Percentiles rank a stretch among this genome's conserved stretches.
These are phyloP conservation scores for Cladophialophora bantiana DNA, from an alignment of 2,329 filamentous ascomycete species.

Conservation along the genomic window DNA sequence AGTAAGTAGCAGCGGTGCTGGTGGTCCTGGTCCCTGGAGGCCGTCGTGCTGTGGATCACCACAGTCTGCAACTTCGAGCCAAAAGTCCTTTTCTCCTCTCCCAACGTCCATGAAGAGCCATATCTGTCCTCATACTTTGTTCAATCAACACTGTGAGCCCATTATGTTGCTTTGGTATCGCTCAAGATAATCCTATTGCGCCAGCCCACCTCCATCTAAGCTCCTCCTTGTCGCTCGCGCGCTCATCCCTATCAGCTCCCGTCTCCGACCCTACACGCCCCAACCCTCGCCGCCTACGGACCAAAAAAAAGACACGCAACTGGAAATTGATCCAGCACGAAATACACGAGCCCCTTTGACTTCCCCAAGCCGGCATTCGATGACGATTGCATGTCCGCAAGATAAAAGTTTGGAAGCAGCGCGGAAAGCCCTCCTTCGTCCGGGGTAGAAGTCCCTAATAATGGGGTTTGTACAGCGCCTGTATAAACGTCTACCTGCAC, in stretches of 20 bases:
- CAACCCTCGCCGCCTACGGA: neutral
- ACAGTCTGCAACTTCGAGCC: slow-evolving; percentile 23
- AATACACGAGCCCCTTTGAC: neutral
- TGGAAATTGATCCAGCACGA: neutral
- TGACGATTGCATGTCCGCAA: slow-evolving; percentile 29
- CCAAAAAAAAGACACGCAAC: neutral
- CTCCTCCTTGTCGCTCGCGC: slow-evolving; percentile 9
- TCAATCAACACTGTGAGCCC: slow-evolving; percentile 25
- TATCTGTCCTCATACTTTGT: slow-evolving; percentile 34
- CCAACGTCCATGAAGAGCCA: slow-evolving; percentile 24
- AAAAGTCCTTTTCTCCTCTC: slow-evolving; percentile 24
- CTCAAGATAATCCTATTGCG: slow-evolving; percentile 28
- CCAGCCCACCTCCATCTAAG: slow-evolving; percentile 12
- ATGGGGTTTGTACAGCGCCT: slow-evolving; percentile 64
- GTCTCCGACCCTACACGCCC: slow-evolving; percentile 18
- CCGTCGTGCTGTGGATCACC: slow-evolving; percentile 14
- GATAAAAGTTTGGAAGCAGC: slow-evolving; percentile 27
- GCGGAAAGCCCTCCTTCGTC: slow-evolving; percentile 26
- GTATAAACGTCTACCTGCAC: slow-evolving; percentile 59
- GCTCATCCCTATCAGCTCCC: slow-evolving; percentile 32
- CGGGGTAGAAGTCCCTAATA: slow-evolving; percentile 21
- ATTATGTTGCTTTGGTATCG: slow-evolving; percentile 30
- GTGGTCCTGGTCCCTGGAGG: slow-evolving; percentile 2
- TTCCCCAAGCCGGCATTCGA: slow-evolving; percentile 14
- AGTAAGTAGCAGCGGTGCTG: neutral